These are phyloP conservation scores for Geranium rotundifolium DNA, from an alignment of 345 rosid species.

Conservation along the genomic window DNA sequence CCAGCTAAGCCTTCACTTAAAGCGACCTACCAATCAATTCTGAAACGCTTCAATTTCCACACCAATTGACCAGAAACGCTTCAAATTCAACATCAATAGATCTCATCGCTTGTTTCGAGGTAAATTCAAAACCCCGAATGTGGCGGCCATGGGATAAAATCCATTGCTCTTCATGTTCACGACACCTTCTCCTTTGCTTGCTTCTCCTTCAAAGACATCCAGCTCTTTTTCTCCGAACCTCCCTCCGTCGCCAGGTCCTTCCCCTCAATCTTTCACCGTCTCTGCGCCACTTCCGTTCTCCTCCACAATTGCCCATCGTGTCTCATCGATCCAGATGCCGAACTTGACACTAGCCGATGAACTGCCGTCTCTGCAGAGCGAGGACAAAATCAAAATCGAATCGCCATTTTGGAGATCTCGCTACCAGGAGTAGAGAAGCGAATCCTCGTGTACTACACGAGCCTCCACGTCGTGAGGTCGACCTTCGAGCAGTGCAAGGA, in stretches of 20 bases:
- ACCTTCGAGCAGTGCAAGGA: constrained; percentile 65
- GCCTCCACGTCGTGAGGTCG: constrained; percentile 66
- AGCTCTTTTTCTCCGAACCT: constrained; percentile 25
- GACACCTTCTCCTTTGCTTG: constrained; percentile 28
- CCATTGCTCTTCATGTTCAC: constrained; percentile 22
- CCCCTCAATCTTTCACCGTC: constrained; percentile 38
- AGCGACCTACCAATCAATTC: no score
- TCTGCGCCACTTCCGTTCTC: constrained; percentile 28
- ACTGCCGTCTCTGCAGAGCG: neutral
- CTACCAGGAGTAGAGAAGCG: constrained; percentile 45
- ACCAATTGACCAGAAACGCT: no score
- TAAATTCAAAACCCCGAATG: constrained; percentile 36
- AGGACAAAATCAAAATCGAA: neutral
- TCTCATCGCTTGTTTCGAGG: no score
- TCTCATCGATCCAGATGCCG: neutral
- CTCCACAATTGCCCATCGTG: constrained; percentile 1
- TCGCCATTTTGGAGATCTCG: constrained; percentile 7
- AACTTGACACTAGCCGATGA: no score
- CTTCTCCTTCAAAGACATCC: constrained; percentile 68
- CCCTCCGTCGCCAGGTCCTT: neutral
- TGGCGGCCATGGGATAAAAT: constrained; percentile 75
- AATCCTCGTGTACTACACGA: constrained; percentile 69
- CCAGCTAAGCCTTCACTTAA: no score
- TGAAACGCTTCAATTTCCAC: no score
- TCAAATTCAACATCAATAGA: no score